Evolutionary conservation across 2,329 filamentous ascomycete genomes (phyloP), one percentile per base, ranked within the genome.

Genomic region (Tolypocladium amazonense): DNA sequence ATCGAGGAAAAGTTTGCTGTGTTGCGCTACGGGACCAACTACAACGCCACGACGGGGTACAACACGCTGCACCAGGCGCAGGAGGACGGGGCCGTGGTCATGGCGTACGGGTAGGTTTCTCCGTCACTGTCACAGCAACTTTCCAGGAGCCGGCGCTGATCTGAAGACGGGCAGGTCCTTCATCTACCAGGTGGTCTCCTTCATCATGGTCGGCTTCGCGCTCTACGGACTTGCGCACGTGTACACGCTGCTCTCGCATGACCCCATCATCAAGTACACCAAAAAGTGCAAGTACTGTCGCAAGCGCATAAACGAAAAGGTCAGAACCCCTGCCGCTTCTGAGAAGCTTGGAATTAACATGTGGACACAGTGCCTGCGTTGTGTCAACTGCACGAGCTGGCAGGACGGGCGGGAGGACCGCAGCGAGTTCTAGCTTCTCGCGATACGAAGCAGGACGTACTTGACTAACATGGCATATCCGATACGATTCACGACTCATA

Each of bases 1-100:
- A 80, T 91, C 67, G 85, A 88, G 67, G 83, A 89, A 73, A 89
- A 89, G 70, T 91, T 91, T 69, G 83, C 87, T 0, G 81, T 89
- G 8, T 72, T 90, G 35, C 79, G 76, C 43, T 68, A 75, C 0
- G 88, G 88, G 0, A 80, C 82, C 3, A 77, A 81, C 60, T 84
- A 79, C 64, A 73, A 75, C 33, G 67, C 75, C 1, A 73, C 77
- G 4, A 70, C 73, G 23, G 84, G 85, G 3, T 91, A 91, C 72
- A 90, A 88, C 66, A 91, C 88, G 1, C 75, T 89, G 8, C 75
- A 82, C 52, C 85, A 88, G 68, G 88, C 88, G 2, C 79, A 86
- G 62, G 81, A 84, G 5, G 88, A 91, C 64, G 88, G 88, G 1
- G 88, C 88, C 1, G 81, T 90, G 0, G 82, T 90, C 25, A 78